Conservation (phyloP, 169 alveolate genomes). For the Plasmodium ovale region DNA sequence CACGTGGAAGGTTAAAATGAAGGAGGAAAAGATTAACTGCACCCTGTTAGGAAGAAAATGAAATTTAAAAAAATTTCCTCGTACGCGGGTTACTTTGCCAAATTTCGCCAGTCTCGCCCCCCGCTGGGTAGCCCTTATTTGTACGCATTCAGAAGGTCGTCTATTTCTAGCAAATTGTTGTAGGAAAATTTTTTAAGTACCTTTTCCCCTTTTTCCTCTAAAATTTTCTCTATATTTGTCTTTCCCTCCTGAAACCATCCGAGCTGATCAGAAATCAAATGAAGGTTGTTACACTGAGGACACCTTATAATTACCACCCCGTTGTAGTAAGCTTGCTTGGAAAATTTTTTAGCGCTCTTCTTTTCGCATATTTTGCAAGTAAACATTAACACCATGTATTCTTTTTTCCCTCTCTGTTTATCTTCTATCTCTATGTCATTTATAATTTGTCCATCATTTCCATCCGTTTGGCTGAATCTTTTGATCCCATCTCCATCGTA, state of each 20-base stretch:
- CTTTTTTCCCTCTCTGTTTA: conserved; percentile 6
- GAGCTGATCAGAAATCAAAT: conserved; percentile 82
- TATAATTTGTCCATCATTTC: neutral
- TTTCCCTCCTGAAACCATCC: conserved; percentile 86
- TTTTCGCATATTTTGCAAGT: conserved; percentile 83
- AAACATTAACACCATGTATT: conserved; percentile 72
- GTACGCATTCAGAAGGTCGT: conserved; percentile 59
- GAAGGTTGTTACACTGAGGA: conserved; percentile 82
- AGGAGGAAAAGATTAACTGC: neutral
- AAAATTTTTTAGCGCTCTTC: conserved; percentile 80
- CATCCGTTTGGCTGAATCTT: neutral
- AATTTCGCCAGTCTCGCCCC: neutral
- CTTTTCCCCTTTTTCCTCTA: conserved; percentile 77
- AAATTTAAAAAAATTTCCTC: neutral
- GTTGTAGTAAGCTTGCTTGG: conserved; percentile 82
- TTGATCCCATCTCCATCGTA: neutral
- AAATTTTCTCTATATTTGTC: conserved; percentile 82
- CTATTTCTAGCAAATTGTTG: conserved; percentile 53
- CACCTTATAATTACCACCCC: conserved; percentile 84
- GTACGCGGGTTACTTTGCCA: neutral
- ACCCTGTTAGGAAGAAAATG: neutral
- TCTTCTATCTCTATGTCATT: conserved; percentile 1
- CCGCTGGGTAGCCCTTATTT: too few relatives aligned
- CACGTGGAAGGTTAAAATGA: too few relatives aligned
- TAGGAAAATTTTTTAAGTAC: conserved; percentile 74